Evolutionary conservation across 768 basidiomycete species (phyloP).

Genomic region (Leccinum arenicola): DNA sequence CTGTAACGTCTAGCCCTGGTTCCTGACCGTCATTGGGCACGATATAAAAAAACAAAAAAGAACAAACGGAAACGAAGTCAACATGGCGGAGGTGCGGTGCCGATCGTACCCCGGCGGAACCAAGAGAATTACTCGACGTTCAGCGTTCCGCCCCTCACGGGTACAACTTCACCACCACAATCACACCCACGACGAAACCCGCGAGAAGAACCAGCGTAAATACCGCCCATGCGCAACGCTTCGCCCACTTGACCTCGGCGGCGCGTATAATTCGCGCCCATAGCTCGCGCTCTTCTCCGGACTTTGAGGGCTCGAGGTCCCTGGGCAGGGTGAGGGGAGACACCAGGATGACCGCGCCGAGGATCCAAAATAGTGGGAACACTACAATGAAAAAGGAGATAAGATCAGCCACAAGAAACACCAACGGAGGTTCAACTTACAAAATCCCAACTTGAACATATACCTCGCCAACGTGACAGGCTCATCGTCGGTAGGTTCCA

Average conservation of each 20-base stretch:
- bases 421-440: slow-evolving; percentile 31
- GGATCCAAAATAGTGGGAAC: slow-evolving; percentile 49
- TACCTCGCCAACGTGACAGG: slow-evolving; percentile 45
- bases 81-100: neutral
- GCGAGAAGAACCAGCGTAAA: neutral
- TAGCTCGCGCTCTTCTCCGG: slow-evolving; percentile 33
- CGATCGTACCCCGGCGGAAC: neutral
- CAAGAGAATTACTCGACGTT: too few species aligned
- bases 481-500: slow-evolving; percentile 25
- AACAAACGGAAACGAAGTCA: neutral
- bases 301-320: slow-evolving; percentile 31
- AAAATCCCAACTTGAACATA: slow-evolving; percentile 49
- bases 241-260: slow-evolving; percentile 42
- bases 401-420: neutral
- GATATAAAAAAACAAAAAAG: neutral
- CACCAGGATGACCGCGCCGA: slow-evolving; percentile 40
- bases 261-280: slow-evolving; percentile 33
- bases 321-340: slow-evolving; percentile 39
- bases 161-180: neutral
- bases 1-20: neutral
- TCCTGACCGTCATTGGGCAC: neutral
- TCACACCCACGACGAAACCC: neutral
- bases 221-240: slow-evolving; percentile 26
- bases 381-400: slow-evolving; percentile 26
- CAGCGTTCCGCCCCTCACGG: neutral